These are phyloP conservation scores for Eucalyptus victrix DNA, from an alignment of 345 rosid genomes.

Conservation along the genomic window DNA sequence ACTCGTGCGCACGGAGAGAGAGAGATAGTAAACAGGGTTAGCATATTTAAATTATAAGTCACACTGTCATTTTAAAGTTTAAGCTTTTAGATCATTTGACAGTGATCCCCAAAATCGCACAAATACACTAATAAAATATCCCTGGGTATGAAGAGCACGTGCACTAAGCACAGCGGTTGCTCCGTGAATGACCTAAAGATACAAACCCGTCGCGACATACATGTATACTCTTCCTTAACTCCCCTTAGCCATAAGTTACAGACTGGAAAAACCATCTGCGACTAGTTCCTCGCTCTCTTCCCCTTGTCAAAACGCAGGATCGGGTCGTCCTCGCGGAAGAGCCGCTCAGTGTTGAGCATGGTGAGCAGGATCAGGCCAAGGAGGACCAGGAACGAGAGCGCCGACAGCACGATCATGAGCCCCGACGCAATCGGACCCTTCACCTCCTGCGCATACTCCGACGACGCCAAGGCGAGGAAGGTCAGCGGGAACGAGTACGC, in stretches of 20 bases:
- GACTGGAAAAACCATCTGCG: not conserved
- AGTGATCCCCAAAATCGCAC: too few relatives aligned
- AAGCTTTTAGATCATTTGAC: too few relatives aligned
- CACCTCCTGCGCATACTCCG: slow-evolving; percentile 13
- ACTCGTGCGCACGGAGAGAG: not conserved
- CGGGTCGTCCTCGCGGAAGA: slow-evolving; percentile 14
- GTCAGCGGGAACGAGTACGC: slow-evolving; percentile 28
- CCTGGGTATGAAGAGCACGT: too few relatives aligned
- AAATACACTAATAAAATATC: too few relatives aligned
- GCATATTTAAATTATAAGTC: too few relatives aligned
- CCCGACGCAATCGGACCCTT: slow-evolving; percentile 2
- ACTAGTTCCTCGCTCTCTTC: not conserved
- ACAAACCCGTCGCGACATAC: not conserved
- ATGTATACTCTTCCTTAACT: not conserved
- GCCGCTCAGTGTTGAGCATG: not conserved
- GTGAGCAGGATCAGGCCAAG: slow-evolving; percentile 7
- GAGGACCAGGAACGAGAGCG: slow-evolving; percentile 15
- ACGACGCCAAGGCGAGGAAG: slow-evolving; percentile 15
- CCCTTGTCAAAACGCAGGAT: not conserved
- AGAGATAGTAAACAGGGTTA: too few relatives aligned
- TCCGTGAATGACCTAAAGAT: not conserved
- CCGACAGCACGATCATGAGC: slow-evolving; percentile 11
- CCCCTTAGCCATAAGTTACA: not conserved
- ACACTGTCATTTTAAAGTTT: too few relatives aligned
- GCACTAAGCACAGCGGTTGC: not conserved